Conservation (phyloP, 345 rosid species). For the Isatis tinctoria region DNA sequence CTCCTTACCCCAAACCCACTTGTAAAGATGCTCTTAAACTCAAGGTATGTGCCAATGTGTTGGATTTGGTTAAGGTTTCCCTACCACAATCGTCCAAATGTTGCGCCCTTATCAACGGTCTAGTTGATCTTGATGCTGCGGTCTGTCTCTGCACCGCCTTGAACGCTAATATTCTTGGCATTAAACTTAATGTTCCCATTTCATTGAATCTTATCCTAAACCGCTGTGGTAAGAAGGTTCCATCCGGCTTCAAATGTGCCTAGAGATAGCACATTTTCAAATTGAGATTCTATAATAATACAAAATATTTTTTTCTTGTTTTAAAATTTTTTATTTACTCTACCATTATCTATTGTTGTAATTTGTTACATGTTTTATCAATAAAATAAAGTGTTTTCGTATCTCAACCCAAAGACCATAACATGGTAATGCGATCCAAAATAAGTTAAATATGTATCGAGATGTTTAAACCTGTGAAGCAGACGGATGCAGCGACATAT, state of each 20-base stretch:
- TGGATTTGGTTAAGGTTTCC: slow-evolving; percentile 14
- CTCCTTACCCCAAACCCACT: slow-evolving; percentile 5
- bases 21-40: slow-evolving; percentile 19
- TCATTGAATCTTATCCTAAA: background rate
- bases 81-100: background rate
- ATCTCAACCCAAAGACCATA: no score
- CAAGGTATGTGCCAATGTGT: slow-evolving; percentile 20
- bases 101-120: background rate
- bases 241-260: slow-evolving; percentile 1
- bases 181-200: background rate
- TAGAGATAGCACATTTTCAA: background rate
- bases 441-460: no score
- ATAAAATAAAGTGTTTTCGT: background rate
- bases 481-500: no score
- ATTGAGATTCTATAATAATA: background rate
- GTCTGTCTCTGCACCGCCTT: slow-evolving; percentile 7
- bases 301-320: background rate
- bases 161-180: background rate
- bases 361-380: background rate
- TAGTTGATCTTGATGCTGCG: background rate
- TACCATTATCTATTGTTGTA: background rate
- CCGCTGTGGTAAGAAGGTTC: background rate
- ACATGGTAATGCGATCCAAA: no score
- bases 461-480: no score
- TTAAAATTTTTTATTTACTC: background rate